Base-by-base conservation (phyloP, 1,284 basidiomycete species). In the Moesziomyces globuligerus region DNA sequence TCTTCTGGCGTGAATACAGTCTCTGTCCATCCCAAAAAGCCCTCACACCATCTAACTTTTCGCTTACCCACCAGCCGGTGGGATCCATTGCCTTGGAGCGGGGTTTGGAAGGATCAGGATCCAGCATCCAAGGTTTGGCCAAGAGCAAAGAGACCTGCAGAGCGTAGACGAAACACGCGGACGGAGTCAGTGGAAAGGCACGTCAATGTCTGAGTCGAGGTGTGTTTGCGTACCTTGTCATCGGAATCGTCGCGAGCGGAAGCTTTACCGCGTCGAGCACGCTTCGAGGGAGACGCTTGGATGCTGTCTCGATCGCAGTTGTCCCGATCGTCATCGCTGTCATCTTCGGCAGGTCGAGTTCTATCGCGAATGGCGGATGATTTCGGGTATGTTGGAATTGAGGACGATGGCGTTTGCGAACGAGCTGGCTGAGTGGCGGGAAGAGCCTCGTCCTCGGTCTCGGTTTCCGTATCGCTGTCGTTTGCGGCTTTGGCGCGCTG, bases 1-100 rank as follows among this genome's bases (percentile, higher is more conserved):
- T 89, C 32, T 88, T 88, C 2, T 87, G 83, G 18, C 89, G 85
- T 68, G 87, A 88, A 61, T 86, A 84, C 75, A 90, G 86, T 24
- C 83, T 81, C 51, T 85, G 85, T 4, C 88, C 88, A 72, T 89
- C 87, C 79, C 87, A 89, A 73, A 85, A 88, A 0, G 88, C 87
- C 17, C 88, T 76, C 9, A 83, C 74, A 7, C 82, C 82, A 37
- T 83, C 82, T 9, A 83, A 78, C 74, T 75, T 89, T 75, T 90
- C 89, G 21, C 87, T 88, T 25, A 89, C 85, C 88, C 88, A 89
- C 87, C 87, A 89, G 0, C 87, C 87, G 10, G 85, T 86, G 0
- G 88, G 88, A 71, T 89, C 88, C 40, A 84, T 82, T 1, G 57
- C 41, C 42, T 50, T 62, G 7, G 48, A 45, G 20, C 43, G 48